A percentile compares a stretch with the other conserved stretches of the same genome.
These are phyloP conservation scores for Solanum lignicaule DNA, from an alignment of 257 asterid genomes.

Conservation along the genomic window DNA sequence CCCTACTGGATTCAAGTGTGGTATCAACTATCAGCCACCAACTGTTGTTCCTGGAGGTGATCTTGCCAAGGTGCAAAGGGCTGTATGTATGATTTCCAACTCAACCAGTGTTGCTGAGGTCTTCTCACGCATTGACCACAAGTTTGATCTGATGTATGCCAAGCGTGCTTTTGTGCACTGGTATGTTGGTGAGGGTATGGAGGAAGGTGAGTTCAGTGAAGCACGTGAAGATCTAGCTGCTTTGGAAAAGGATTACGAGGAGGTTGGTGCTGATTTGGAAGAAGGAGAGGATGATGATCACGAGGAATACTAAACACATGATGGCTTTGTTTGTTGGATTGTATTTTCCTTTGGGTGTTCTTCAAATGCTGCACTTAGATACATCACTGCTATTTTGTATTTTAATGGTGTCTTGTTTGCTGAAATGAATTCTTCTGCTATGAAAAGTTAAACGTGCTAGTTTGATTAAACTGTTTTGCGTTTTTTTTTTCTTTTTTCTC, in stretches of 20 bases:
- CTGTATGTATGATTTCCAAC: constrained; percentile 16
- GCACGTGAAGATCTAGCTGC: constrained; percentile 20
- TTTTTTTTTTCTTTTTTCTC: not conserved
- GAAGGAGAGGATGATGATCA: constrained; percentile 5
- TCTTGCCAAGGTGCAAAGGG: constrained; percentile 19
- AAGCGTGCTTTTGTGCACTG: constrained; percentile 20
- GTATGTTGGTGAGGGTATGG: constrained; percentile 22
- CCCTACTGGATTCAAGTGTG: constrained; percentile 19
- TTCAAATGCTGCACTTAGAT: not conserved
- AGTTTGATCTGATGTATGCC: constrained; percentile 14
- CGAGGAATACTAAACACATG: not conserved
- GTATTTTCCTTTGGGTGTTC: not conserved
- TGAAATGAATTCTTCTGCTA: not conserved
- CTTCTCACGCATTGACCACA: constrained; percentile 9
- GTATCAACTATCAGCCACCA: constrained; percentile 18
- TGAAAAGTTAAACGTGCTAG: not conserved
- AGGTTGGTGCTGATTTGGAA: constrained; percentile 12
- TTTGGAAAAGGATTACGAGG: constrained; percentile 16
- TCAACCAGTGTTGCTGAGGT: constrained; percentile 17
- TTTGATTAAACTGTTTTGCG: not conserved
- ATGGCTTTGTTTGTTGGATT: not conserved
- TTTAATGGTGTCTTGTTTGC: not conserved
- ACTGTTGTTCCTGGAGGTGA: constrained; percentile 20
- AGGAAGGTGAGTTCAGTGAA: constrained; percentile 23
- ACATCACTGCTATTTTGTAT: not conserved